Conservation (phyloP, 495 filamentous ascomycete genomes). For the Xylaria cubensis region DNA sequence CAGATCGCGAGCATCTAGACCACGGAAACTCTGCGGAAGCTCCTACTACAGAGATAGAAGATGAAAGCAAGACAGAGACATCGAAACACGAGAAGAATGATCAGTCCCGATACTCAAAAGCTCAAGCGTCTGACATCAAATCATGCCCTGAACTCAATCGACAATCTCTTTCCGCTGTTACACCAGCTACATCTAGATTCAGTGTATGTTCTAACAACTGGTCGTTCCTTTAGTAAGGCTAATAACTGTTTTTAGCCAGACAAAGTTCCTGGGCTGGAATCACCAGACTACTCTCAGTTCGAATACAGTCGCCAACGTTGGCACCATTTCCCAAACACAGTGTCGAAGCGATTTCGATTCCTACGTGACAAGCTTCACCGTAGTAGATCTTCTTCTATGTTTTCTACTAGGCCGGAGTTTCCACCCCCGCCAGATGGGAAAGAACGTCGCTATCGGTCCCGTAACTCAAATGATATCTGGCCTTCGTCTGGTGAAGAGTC, state of each 20-base stretch:
- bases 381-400: conserved; percentile 34
- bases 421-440: conserved; percentile 32
- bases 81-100: background rate
- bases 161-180: conserved; percentile 12
- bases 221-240: conserved; percentile 3
- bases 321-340: conserved; percentile 34
- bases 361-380: conserved; percentile 31
- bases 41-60: background rate
- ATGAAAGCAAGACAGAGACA: background rate
- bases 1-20: conserved; percentile 4
- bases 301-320: conserved; percentile 28
- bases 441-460: conserved; percentile 38
- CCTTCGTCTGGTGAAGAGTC: conserved; percentile 38
- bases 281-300: conserved; percentile 28
- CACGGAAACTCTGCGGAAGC: background rate
- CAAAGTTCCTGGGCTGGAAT: conserved; percentile 19
- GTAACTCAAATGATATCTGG: conserved; percentile 37
- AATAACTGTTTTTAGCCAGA: conserved; percentile 16
- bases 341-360: conserved; percentile 44
- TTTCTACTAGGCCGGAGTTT: conserved; percentile 36
- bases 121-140: conserved; percentile 23
- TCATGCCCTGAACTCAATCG: conserved; percentile 40
- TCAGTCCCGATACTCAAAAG: conserved; percentile 25
- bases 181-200: conserved; percentile 10
- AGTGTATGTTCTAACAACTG: background rate